Base-by-base conservation (phyloP, 768 basidiomycete species). In the Russula griseocarnosa region DNA sequence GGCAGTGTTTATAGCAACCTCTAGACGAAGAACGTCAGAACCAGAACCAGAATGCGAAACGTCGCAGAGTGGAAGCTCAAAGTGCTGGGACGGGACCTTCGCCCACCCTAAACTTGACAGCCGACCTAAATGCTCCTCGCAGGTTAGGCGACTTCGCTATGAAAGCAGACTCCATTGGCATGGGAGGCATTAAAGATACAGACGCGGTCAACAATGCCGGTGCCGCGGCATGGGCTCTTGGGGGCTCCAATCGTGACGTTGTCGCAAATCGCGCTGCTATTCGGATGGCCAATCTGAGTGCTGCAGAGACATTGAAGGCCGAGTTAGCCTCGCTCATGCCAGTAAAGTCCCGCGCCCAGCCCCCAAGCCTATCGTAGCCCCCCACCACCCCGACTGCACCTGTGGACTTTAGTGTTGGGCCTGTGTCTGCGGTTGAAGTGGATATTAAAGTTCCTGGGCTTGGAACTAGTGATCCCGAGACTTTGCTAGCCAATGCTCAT, bases 271-370 rank as follows among this genome's bases (percentile, higher is more conserved):
- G 93, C 47, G 84, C 85, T 67, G 92, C 90, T 28, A 92, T 97
- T 67, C 86, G 95, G 65, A 87, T 96, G 84, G 96, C 96, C 32
- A 98, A 98, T 73, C 85, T 98, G 86, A 92, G 86, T 78, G 96
- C 96, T 51, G 95, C 95, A 60, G 92, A 98, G 73, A 83, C 88
- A 74, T 80, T 98, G 70, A 95, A 92, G 76, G 94, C 92, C 57
- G 92, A 98, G 75, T 75, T 98, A 67, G 83, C 86, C 67, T 83
- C 85, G 24, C 72, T 79, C 51, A 67, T 74, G 58, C 77, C 81
- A 14, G 73, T 78, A 56, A 79, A 78, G 68, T 68, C 75, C 16
- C 60, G 62, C 52, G 42, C 69, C 69, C 42, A 62, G n/a, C 58
- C 59, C 71, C 46, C 52, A 68, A 52, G 40, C 70, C 32, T 49